Evolutionary conservation across 768 basidiomycete genomes (phyloP), one percentile per base, ranked within the genome.

Genomic region (Vishniacozyma victoriae): DNA sequence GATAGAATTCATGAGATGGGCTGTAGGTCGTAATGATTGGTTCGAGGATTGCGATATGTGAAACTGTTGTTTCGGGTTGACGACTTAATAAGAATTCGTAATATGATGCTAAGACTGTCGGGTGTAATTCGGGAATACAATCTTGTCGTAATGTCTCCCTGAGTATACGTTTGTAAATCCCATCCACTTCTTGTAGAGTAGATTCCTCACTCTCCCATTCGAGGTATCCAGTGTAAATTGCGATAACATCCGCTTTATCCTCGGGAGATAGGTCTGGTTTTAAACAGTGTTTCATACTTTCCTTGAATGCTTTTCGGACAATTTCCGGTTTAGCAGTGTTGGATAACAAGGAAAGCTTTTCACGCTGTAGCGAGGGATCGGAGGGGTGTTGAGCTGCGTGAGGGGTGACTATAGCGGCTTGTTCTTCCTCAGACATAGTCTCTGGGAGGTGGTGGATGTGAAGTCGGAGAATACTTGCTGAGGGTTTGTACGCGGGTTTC

Each of bases 351-450:
- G 72, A 72, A 12, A 84, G 71, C 22, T 79, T 72, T 14, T 76
- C 75, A 12, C 80, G 64, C 81, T 82, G 85, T 22, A 84, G 74
- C 15, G 54, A 54, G 18, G 78, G 70, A 37, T 76, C 73, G 1
- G 62, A 35, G 25, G 74, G 73, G 29, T 60, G 64, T 46, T 66
- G 59, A 31, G 52, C 51, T 2, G 79, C 76, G 62, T 82, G 82
- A 56, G 76, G 76, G n/a, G n/a, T n/a, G n/a, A n/a, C n/a, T n/a
- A n/a, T n/a, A n/a, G n/a, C n/a, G n/a, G n/a, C n/a, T n/a, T n/a
- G n/a, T n/a, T n/a, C n/a, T n/a, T n/a, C n/a, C n/a, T n/a, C n/a
- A n/a, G n/a, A n/a, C n/a, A n/a, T n/a, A n/a, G 46, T 20, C 3
- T 50, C 41, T 3, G 52, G 48, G 29, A 59, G 50, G 36, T 70